A percentile compares a stretch with the other conserved stretches of the same genome.
Evolutionary conservation across 2,329 filamentous ascomycete genomes (phyloP).

Genomic region (Scedosporium boydii): DNA sequence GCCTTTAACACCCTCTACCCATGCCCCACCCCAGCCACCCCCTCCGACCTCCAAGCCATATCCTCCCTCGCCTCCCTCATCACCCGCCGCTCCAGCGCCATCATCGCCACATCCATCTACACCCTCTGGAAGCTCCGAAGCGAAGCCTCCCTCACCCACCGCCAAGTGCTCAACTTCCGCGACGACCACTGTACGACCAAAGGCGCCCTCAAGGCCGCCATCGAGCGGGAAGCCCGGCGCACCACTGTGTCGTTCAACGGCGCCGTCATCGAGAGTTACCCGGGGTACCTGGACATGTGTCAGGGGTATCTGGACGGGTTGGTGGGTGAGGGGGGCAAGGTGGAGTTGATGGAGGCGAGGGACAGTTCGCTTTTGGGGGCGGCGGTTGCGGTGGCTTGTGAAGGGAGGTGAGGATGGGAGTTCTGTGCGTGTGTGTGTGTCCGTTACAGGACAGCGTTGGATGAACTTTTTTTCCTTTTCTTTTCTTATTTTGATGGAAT

Average conservation of each 20-base stretch:
- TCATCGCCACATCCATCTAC: slow-evolving; percentile 50
- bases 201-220: slow-evolving; percentile 26
- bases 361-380: slow-evolving; percentile 70
- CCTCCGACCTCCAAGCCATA: slow-evolving; percentile 40
- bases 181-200: slow-evolving; percentile 15
- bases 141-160: slow-evolving; percentile 31
- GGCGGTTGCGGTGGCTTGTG: slow-evolving; percentile 55
- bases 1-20: slow-evolving; percentile 43
- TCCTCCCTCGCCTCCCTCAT: slow-evolving; percentile 44
- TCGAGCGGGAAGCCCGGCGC: slow-evolving; percentile 40
- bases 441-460: no score
- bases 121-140: slow-evolving; percentile 49
- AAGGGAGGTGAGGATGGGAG: slow-evolving; percentile 16
- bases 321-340: slow-evolving; percentile 27
- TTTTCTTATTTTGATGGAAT: no score
- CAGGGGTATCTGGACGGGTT: slow-evolving; percentile 56
- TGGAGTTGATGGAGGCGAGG: slow-evolving; percentile 58
- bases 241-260: slow-evolving; percentile 70
- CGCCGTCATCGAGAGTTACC: slow-evolving; percentile 71
- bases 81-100: slow-evolving; percentile 47
- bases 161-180: slow-evolving; percentile 17
- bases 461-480: no score
- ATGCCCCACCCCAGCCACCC: slow-evolving; percentile 27
- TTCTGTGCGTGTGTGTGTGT: neutral
- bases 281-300: slow-evolving; percentile 51